Evolutionary conservation across 176 grass and related monocot species (phyloP).

Genomic region (Eleusine indica): DNA sequence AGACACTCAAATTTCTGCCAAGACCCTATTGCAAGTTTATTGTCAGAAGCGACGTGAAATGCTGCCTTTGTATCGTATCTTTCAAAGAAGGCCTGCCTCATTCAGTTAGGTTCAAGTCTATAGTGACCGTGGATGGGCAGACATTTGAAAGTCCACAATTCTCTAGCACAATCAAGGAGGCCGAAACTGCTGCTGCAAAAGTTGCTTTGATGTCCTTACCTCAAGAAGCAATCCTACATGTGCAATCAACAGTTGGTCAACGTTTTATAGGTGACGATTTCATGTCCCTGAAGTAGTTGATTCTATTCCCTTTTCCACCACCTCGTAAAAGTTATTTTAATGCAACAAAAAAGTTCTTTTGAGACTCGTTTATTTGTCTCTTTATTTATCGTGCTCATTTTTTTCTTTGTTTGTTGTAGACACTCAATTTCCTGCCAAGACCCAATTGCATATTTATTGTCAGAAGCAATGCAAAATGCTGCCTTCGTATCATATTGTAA

Average conservation of each 20-base stretch:
- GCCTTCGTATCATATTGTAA: slow-evolving; percentile 50
- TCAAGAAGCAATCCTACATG: slow-evolving; percentile 24
- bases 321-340: background rate
- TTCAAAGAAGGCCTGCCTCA: slow-evolving; percentile 43
- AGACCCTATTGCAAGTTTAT: slow-evolving; percentile 71
- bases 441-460: slow-evolving; percentile 61
- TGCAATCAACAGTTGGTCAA: too few species aligned
- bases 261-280: too few species aligned
- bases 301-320: background rate
- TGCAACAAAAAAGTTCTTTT: background rate
- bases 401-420: slow-evolving; percentile 39
- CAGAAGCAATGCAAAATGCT: slow-evolving; percentile 60
- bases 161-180: slow-evolving; percentile 58
- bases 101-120: slow-evolving; percentile 59
- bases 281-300: background rate
- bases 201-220: slow-evolving; percentile 69
- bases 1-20: slow-evolving; percentile 48
- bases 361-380: background rate
- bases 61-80: slow-evolving; percentile 49
- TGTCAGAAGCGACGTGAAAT: slow-evolving; percentile 61
- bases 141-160: slow-evolving; percentile 63
- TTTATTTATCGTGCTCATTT: slow-evolving; percentile 1
- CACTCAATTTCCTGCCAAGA: slow-evolving; percentile 54
- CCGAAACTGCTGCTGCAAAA: slow-evolving; percentile 73
- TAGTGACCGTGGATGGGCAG: slow-evolving; percentile 68